These are phyloP conservation scores for Sparassis latifolia DNA, from an alignment of 1,284 basidiomycete genomes.

Conservation along the genomic window DNA sequence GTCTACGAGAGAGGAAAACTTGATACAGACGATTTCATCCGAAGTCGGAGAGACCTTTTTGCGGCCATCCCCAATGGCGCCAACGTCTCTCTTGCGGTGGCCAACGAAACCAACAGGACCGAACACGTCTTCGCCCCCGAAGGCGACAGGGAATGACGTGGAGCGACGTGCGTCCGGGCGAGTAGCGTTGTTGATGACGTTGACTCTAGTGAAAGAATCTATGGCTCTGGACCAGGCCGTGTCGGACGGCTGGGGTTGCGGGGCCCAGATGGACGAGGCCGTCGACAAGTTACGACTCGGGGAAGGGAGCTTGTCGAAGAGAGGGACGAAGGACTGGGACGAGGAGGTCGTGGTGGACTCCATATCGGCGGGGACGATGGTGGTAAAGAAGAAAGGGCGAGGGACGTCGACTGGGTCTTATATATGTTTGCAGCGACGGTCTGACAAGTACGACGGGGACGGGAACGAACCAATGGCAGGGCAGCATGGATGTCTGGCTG, in stretches of 20 bases:
- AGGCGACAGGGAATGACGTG: conserved; percentile 18
- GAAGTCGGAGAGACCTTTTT: conserved; percentile 52
- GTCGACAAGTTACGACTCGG: conserved; percentile 15
- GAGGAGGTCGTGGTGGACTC: conserved; percentile 20
- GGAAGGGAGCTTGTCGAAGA: conserved; percentile 22
- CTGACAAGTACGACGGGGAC: conserved; percentile 5
- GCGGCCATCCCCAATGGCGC: conserved; percentile 71
- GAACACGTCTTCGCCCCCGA: conserved; percentile 56
- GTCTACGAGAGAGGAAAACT: conserved; percentile 11
- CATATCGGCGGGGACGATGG: conserved; percentile 9
- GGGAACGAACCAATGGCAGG: conserved; percentile 8
- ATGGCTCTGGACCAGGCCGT: conserved; percentile 57
- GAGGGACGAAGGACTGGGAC: conserved; percentile 21
- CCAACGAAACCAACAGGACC: conserved; percentile 37
- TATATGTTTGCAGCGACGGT: conserved; percentile 13
- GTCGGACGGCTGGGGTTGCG: conserved; percentile 61
- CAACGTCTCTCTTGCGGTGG: conserved; percentile 43
- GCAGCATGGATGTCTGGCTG: not conserved
- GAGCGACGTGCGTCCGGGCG: conserved; percentile 21
- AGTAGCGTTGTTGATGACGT: conserved; percentile 26
- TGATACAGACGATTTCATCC: conserved; percentile 43
- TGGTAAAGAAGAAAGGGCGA: conserved; percentile 15
- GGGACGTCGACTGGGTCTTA: conserved; percentile 13
- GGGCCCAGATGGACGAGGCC: conserved; percentile 66
- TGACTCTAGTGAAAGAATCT: conserved; percentile 49